Evolutionary conservation across 2,329 filamentous ascomycete genomes (phyloP).

Genomic region (Aspergillus bombycis): DNA sequence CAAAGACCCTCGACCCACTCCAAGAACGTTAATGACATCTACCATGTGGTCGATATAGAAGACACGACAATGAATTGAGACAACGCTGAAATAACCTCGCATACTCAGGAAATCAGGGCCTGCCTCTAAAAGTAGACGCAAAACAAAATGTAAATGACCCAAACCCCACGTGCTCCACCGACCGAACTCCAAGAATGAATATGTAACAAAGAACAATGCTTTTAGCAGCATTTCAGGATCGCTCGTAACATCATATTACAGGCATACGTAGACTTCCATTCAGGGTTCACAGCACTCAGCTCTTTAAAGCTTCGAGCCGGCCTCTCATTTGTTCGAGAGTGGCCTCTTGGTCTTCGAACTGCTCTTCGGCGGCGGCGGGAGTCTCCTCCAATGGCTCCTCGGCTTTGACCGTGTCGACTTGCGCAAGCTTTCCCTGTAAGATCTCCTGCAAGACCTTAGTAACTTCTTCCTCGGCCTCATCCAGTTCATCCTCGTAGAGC

Average conservation of each 20-base stretch:
- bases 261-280: background rate
- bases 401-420: slow-evolving; percentile 63
- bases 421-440: slow-evolving; percentile 76
- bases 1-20: background rate
- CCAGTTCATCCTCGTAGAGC: slow-evolving; percentile 69
- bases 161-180: slow-evolving; percentile 15
- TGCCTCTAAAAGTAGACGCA: slow-evolving; percentile 25
- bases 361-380: slow-evolving; percentile 62
- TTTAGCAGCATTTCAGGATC: background rate
- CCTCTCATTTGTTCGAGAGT: slow-evolving; percentile 95
- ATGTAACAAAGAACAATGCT: slow-evolving; percentile 7
- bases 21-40: background rate
- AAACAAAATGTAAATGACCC: slow-evolving; percentile 9
- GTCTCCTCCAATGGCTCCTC: slow-evolving; percentile 55
- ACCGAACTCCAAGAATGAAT: slow-evolving; percentile 20
- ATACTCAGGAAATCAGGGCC: slow-evolving; percentile 18
- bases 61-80: background rate
- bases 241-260: slow-evolving; percentile 9
- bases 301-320: slow-evolving; percentile 86
- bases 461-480: slow-evolving; percentile 81
- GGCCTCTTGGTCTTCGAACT: slow-evolving; percentile 84
- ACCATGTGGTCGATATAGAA: background rate
- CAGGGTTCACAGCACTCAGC: slow-evolving; percentile 53
- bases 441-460: slow-evolving; percentile 93
- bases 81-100: background rate